Base-by-base conservation (phyloP, 1,284 basidiomycete genomes). In the Leccinum griseonigrum region DNA sequence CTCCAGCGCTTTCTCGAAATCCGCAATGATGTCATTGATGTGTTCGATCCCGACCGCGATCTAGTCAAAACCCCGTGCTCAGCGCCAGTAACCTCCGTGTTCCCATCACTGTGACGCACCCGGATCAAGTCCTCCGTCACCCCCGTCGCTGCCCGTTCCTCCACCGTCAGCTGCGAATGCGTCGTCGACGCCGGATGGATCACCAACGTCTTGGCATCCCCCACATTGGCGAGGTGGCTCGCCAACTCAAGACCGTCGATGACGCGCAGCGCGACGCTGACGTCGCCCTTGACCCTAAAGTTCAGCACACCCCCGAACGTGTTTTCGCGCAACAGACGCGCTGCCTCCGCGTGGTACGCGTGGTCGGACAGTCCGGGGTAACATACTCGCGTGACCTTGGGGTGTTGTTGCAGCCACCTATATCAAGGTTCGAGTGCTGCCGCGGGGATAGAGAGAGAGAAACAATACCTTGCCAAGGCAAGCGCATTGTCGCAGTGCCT, bases 121-220 rank as follows among this genome's bases (percentile, higher is more conserved):
- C 91, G 84, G 68, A 95, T 90, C 53, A 93, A 77, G 73, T 94
- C 92, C 16, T 86, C 85, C 4, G 88, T 88, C 13, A 95, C 92
- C 32, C 94, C 94, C 1, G 88, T 81, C 1, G 80, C 74, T 32
- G 81, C 56, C 73, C 90, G 88, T 75, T 95, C 92, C 63, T 85
- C 85, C 31, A 79, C 81, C 3, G 80, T 82, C 60, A 94, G 80
- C 75, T 95, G 93, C 64, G 88, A 82, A 74, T 95, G 94, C 1
- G 94, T 96, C 28, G 94, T 96, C 54, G 86, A 84, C 10, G 87
- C 86, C 7, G 93, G 93, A 73, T 94, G 92, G 67, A 94, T 91
- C 46, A 91, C 89, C n/a, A 94, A 82, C 3, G 90, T 92, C 77
- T 94, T 93, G 29, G 90, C 89, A 66, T 94, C 85, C 4, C 87